Percentiles rank a stretch among this genome's conserved stretches.
Conservation (phyloP, 202 grass and related monocot genomes). For the Elaeis oleifera region DNA sequence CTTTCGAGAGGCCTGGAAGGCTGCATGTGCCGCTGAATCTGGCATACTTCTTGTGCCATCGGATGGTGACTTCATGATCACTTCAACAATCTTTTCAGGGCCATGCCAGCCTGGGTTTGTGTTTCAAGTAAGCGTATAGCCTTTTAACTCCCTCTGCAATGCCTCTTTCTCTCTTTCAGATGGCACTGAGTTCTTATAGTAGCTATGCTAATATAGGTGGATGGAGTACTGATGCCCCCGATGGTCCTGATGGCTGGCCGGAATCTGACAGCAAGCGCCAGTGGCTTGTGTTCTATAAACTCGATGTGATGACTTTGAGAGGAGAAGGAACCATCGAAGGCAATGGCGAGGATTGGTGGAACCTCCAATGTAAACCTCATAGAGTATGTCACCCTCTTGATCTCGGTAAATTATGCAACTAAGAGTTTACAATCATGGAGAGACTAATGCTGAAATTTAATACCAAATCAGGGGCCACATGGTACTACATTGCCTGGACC, state of each 20-base stretch:
- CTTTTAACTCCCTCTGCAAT: neutral
- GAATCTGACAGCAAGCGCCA: conserved; percentile 39
- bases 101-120: conserved; percentile 39
- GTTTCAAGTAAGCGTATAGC: conserved; percentile 40
- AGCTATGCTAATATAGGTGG: conserved; percentile 27
- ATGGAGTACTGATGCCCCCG: conserved; percentile 70
- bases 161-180: neutral
- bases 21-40: conserved; percentile 30
- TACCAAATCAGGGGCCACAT: conserved; percentile 48
- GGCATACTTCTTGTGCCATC: conserved; percentile 46
- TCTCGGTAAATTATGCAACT: neutral
- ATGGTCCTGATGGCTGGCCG: conserved; percentile 59
- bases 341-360: conserved; percentile 80
- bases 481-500: conserved; percentile 63
- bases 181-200: neutral
- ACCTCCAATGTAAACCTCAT: conserved; percentile 78
- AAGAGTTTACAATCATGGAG: neutral
- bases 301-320: conserved; percentile 44
- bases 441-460: neutral
- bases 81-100: conserved; percentile 53
- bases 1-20: conserved; percentile 63
- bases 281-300: conserved; percentile 63
- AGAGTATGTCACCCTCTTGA: conserved; percentile 25
- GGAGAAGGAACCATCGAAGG: conserved; percentile 67
- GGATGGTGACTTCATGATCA: conserved; percentile 67